phyloP scores from a whole-genome alignment of 2,329 filamentous ascomycete species.

The Fusarium nematophilum region DNA sequence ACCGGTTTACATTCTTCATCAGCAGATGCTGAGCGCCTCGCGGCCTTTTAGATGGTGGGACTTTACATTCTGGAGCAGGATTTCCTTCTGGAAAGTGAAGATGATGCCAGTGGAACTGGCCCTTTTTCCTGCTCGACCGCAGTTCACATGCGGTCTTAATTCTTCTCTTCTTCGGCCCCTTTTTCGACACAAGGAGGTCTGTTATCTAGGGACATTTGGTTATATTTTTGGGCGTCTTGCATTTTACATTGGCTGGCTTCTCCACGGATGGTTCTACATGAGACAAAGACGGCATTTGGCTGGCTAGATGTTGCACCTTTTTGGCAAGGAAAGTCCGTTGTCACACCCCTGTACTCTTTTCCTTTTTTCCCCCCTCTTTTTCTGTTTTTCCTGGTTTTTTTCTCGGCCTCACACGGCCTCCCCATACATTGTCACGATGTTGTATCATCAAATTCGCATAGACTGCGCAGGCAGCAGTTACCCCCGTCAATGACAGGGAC shows the following conservation, averaged over 20 bases:
- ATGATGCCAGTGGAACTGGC: conserved; percentile 21
- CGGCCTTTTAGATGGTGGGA: conserved; percentile 38
- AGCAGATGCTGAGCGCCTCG: conserved; percentile 43
- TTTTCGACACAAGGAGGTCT: conserved; percentile 29
- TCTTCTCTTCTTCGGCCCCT: conserved; percentile 23
- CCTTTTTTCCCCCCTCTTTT: conserved; percentile 7
- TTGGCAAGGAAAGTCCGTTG: conserved; percentile 11
- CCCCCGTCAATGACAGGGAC: conserved; percentile 19
- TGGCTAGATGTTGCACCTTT: conserved; percentile 34
- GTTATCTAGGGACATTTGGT: conserved; percentile 29
- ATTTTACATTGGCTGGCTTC: conserved; percentile 21
- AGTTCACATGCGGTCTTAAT: conserved; percentile 1
- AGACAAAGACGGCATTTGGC: conserved; percentile 21
- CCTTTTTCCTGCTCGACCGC: conserved; percentile 2
- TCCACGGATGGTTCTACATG: conserved; percentile 19
- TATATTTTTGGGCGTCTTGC: conserved; percentile 35
- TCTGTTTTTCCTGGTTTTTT: conserved; percentile 3
- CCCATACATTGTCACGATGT: conserved; percentile 13
- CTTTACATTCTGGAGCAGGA: conserved; percentile 17
- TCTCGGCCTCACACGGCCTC: not conserved
- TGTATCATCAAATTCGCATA: conserved; percentile 32
- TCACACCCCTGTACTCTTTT: conserved; percentile 18
- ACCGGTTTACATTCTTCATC: conserved; percentile 41
- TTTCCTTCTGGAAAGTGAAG: not conserved
- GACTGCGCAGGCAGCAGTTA: conserved; percentile 35